phyloP scores from a whole-genome alignment of 2,329 filamentous ascomycete species.

The Dactylellina drechsleri region DNA sequence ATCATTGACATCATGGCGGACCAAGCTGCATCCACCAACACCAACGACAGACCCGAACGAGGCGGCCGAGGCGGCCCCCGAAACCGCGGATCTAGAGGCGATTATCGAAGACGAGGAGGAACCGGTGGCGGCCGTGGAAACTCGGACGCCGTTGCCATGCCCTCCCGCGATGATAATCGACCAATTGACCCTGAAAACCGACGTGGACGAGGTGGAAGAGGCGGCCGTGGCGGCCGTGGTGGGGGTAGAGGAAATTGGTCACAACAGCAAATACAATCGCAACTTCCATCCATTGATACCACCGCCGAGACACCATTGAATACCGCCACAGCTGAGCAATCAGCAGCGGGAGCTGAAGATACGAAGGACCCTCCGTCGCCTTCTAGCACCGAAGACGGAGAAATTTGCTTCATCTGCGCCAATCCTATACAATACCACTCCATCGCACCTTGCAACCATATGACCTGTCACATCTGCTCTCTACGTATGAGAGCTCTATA shows the following conservation, averaged over 20 bases:
- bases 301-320: conserved; percentile 7
- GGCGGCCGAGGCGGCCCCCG: conserved; percentile 63
- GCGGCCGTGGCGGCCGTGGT: conserved; percentile 36
- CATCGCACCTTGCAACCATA: conserved; percentile 92
- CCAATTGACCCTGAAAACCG: conserved; percentile 32
- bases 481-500: conserved; percentile 91
- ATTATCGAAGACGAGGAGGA: conserved; percentile 58
- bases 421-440: conserved; percentile 87
- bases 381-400: conserved; percentile 67
- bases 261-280: conserved; percentile 14
- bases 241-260: conserved; percentile 27
- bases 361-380: conserved; percentile 41
- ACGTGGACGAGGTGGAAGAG: conserved; percentile 42
- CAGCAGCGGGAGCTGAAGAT: conserved; percentile 54
- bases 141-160: background rate
- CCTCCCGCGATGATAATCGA: conserved; percentile 3
- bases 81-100: conserved; percentile 61
- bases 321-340: background rate
- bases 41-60: conserved; percentile 61
- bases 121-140: conserved; percentile 59
- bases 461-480: conserved; percentile 95
- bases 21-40: conserved; percentile 49
- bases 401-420: conserved; percentile 97
- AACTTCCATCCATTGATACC: conserved; percentile 14
- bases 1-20: conserved; percentile 46